Evolutionary conservation across 768 basidiomycete species (phyloP).

Genomic region (Amanita rubescens): DNA sequence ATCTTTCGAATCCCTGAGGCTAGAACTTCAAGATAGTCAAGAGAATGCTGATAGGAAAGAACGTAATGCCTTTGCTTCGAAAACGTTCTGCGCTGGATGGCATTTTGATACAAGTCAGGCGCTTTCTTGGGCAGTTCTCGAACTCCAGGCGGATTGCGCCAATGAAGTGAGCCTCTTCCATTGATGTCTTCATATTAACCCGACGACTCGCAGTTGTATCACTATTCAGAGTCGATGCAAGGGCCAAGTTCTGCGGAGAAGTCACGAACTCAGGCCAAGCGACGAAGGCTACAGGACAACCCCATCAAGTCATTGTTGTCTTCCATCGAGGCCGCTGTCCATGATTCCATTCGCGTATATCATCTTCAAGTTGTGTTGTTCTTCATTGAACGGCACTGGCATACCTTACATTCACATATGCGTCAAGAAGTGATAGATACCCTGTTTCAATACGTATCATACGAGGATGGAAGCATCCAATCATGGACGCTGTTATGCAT

Average conservation of each 20-base stretch:
- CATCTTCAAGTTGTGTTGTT: slow-evolving; percentile 79
- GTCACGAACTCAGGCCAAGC: slow-evolving; percentile 36
- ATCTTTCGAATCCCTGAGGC: slow-evolving; percentile 54
- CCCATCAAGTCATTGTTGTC: slow-evolving; percentile 51
- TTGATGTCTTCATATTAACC: slow-evolving; percentile 1
- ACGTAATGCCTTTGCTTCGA: slow-evolving; percentile 43
- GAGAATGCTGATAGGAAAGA: slow-evolving; percentile 14
- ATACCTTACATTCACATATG: slow-evolving; percentile 46
- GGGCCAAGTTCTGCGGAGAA: slow-evolving; percentile 17
- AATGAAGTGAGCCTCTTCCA: slow-evolving; percentile 41
- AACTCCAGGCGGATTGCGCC: slow-evolving; percentile 75
- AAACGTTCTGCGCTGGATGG: slow-evolving; percentile 66
- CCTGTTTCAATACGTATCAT: slow-evolving; percentile 54
- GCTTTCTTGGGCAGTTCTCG: slow-evolving; percentile 69
- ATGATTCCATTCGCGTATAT: slow-evolving; percentile 30
- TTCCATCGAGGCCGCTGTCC: slow-evolving; percentile 31
- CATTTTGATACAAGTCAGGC: slow-evolving; percentile 67
- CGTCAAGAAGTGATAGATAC: slow-evolving; percentile 48
- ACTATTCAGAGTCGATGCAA: slow-evolving; percentile 51
- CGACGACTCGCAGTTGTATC: slow-evolving; percentile 43
- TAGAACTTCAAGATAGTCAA: slow-evolving; percentile 34
- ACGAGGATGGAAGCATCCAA: slow-evolving; percentile 60
- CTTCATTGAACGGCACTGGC: slow-evolving; percentile 76
- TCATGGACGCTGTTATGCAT: slow-evolving; percentile 83
- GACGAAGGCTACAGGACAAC: slow-evolving; percentile 41